Evolutionary conservation across 352 stramenopile genomes (phyloP).

Genomic region (Hyaloperonospora arabidopsidis): DNA sequence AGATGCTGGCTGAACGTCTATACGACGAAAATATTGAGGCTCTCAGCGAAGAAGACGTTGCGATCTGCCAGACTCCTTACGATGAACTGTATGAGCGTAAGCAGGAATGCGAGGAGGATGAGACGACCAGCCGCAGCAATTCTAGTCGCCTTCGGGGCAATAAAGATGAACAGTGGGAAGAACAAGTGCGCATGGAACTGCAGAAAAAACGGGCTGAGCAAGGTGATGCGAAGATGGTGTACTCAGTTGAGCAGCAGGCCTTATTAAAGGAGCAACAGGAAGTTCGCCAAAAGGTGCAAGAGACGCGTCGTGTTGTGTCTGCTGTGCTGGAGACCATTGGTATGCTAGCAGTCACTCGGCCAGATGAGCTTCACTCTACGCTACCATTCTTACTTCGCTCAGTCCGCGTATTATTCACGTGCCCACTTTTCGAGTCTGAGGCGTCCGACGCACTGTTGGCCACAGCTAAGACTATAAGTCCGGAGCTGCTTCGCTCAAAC

Average conservation of each 20-base stretch:
- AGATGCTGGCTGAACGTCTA: conserved; percentile 47
- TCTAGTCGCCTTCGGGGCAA: conserved; percentile 47
- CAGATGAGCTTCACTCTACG: conserved; percentile 67
- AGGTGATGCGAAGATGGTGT: conserved; percentile 36
- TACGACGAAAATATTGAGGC: conserved; percentile 38
- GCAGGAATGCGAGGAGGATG: conserved; percentile 31
- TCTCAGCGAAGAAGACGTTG: conserved; percentile 54
- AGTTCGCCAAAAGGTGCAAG: conserved; percentile 39
- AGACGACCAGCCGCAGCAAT: conserved; percentile 23
- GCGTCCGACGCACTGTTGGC: conserved; percentile 32
- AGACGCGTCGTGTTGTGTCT: conserved; percentile 35
- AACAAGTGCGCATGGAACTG: conserved; percentile 70
- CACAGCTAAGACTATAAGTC: conserved; percentile 56
- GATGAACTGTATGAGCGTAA: conserved; percentile 72
- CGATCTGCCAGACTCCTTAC: conserved; percentile 52
- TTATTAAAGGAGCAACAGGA: conserved; percentile 54
- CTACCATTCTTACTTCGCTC: conserved; percentile 59
- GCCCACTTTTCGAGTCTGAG: conserved; percentile 42
- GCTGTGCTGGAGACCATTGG: conserved; percentile 51
- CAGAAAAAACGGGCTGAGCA: conserved; percentile 48
- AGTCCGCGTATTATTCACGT: conserved; percentile 46
- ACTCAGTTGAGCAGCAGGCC: conserved; percentile 49
- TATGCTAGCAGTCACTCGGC: conserved; percentile 45
- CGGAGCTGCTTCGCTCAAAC: conserved; percentile 51
- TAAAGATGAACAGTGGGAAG: conserved; percentile 81